Base-by-base conservation (phyloP, 805 yeast genomes). In the Jamesozyma gamospora region DNA sequence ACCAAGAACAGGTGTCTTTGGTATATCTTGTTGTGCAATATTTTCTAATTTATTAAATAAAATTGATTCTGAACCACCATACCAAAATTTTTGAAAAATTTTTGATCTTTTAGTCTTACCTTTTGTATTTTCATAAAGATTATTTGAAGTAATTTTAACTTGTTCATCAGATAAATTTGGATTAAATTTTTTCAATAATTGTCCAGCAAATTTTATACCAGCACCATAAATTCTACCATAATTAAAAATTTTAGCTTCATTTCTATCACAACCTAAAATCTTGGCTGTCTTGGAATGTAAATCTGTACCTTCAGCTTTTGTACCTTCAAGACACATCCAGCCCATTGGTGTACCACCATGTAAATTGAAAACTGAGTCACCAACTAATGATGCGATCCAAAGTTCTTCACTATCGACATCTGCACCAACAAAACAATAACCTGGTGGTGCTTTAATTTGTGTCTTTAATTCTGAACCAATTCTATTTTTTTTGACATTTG, bases 311-410 rank as follows among this genome's bases (percentile, higher is more conserved):
- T 82, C 90, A 41, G 66, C 69, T 62, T 92, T 92, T 4, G 90
- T 78, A 15, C 99, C 99, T 65, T 92, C 99, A 41, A 92, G 69
- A 2, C 96, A 88, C 99, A 92, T 94, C 98, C 98, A 94, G 0
- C 97, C 96, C 40, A 94, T 72, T 0, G 97, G 95, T 0, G 97
- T 86, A 12, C 94, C 94, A 5, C 98, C 99, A 59, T 92, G 99
- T 18, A 83, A 65, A 27, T 80, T 75, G 61, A 90, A 85, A 38
- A 80, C 75, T 0, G 97, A 79, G 57, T 92, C 99, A 3, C 98
- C 96, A 26, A 90, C 79, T 18, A 94, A 64, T 15, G 96, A 82
- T 0, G 98, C 98, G 49, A 92, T 92, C 99, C 99, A 92, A 32
- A 92, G 68, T 56, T 92, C 99, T 56, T 92, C 98, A 29, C 96